phyloP scores from a whole-genome alignment of 805 yeast species.

The Metschnikowia borealis region DNA sequence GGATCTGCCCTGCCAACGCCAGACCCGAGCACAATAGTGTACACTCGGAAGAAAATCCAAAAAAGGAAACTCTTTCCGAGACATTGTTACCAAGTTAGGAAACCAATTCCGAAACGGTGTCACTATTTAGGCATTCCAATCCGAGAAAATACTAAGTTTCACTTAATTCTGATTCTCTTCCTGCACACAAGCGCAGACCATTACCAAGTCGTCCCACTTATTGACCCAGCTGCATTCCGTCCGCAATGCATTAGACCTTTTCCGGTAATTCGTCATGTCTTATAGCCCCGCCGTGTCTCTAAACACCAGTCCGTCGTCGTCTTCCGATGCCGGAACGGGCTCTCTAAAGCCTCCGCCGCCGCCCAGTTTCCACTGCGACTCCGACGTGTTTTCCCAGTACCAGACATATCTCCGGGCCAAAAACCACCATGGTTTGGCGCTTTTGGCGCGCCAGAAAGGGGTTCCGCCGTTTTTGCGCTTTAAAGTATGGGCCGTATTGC shows the following conservation, averaged over 20 bases:
- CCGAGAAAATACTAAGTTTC: too few relatives aligned
- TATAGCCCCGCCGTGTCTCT: not conserved
- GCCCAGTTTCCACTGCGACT: slow-evolving; percentile 32
- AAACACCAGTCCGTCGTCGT: not conserved
- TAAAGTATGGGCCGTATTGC: slow-evolving; percentile 77
- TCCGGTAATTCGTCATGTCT: not conserved
- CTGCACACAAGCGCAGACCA: not conserved
- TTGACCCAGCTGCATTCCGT: not conserved
- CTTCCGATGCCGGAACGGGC: slow-evolving; percentile 6
- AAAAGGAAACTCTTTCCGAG: too few relatives aligned
- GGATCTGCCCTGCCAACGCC: not conserved
- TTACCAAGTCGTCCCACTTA: not conserved
- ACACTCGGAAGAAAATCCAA: too few relatives aligned
- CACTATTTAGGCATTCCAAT: too few relatives aligned
- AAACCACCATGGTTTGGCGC: slow-evolving; percentile 73
- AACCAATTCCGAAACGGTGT: too few relatives aligned
- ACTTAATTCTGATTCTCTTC: too few relatives aligned
- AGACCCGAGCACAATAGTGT: too few relatives aligned
- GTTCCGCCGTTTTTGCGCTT: slow-evolving; percentile 78
- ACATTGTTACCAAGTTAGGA: too few relatives aligned
- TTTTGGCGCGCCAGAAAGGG: slow-evolving; percentile 77
- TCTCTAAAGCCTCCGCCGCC: slow-evolving; percentile 5
- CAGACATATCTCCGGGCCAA: slow-evolving; percentile 51
- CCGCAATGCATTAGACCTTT: not conserved
- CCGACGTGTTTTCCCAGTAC: slow-evolving; percentile 51